phyloP scores from a whole-genome alignment of 1,284 basidiomycete species.

The Marasmius fiardii region DNA sequence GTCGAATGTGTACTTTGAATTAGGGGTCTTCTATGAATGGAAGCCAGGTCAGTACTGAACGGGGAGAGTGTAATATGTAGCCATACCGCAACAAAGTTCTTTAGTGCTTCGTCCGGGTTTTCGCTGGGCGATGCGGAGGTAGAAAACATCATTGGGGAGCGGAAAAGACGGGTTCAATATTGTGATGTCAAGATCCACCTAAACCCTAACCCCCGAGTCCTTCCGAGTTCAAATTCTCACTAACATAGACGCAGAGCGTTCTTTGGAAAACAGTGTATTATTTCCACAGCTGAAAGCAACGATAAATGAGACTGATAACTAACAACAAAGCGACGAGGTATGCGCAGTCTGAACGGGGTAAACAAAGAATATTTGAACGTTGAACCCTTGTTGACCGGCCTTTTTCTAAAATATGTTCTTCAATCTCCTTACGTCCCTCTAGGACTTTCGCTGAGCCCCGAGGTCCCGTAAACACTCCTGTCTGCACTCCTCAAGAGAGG shows the following conservation, averaged over 20 bases:
- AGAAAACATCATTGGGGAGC: slow-evolving; percentile 5
- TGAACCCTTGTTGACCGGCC: no score
- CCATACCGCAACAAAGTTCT: slow-evolving; percentile 36
- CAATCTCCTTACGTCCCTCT: neutral
- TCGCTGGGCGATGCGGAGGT: slow-evolving; percentile 1
- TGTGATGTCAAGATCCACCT: neutral
- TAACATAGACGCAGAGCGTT: no score
- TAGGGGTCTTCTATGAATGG: slow-evolving; percentile 41
- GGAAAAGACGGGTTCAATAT: neutral
- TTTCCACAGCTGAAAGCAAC: no score
- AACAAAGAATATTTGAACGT: no score
- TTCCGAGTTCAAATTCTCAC: no score
- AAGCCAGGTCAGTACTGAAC: neutral
- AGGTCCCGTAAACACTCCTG: neutral
- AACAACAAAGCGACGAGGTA: no score
- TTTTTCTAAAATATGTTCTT: neutral
- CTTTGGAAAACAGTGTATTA: no score
- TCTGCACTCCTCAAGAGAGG: neutral
- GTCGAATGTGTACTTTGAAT: slow-evolving; percentile 56
- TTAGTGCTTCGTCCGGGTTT: slow-evolving; percentile 22
- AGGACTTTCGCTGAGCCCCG: neutral
- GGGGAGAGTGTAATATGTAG: slow-evolving; percentile 8
- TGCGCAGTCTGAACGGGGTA: no score
- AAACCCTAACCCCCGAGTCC: neutral
- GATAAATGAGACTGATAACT: no score